Evolutionary conservation across 306 rosid genomes (phyloP).

Genomic region (Vicia faba): DNA sequence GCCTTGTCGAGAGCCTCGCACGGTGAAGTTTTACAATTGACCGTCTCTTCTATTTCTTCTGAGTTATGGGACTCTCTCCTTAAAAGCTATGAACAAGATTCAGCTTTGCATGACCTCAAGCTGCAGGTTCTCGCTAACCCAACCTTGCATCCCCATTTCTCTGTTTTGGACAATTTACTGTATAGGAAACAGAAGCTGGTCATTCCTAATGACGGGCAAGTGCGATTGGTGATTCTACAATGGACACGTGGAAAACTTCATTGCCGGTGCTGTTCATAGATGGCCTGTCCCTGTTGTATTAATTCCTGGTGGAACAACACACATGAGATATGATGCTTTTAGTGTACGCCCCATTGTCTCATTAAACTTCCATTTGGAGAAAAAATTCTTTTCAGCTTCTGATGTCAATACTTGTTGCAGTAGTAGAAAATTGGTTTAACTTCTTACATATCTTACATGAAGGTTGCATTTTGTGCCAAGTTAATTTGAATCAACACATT

Average conservation of each 20-base stretch:
- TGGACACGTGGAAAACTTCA: constrained; percentile 59
- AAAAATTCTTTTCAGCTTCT: neutral
- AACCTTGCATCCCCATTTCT: too few species aligned
- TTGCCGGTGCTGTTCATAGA: constrained; percentile 49
- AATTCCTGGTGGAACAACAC: constrained; percentile 69
- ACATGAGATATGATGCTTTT: constrained; percentile 78
- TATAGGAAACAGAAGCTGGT: too few species aligned
- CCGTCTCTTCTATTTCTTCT: too few species aligned
- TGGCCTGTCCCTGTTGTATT: constrained; percentile 77
- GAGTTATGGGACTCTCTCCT: too few species aligned
- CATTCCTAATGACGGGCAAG: too few species aligned
- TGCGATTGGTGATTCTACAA: too few species aligned
- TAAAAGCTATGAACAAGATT: too few species aligned
- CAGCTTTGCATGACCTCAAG: too few species aligned
- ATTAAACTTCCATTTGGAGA: constrained; percentile 2
- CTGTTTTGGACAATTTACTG: too few species aligned
- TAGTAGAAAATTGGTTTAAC: constrained; percentile 6
- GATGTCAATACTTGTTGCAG: neutral
- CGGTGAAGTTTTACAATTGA: too few species aligned
- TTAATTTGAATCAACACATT: constrained; percentile 36
- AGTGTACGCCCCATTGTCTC: constrained; percentile 56
- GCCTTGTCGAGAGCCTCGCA: too few species aligned
- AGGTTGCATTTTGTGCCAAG: constrained; percentile 7
- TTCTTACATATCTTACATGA: constrained; percentile 26
- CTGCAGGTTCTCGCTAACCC: too few species aligned